Percentiles rank a stretch among this genome's conserved stretches.
Conservation (phyloP, 345 rosid genomes). For the Gossypium longicalyx region DNA sequence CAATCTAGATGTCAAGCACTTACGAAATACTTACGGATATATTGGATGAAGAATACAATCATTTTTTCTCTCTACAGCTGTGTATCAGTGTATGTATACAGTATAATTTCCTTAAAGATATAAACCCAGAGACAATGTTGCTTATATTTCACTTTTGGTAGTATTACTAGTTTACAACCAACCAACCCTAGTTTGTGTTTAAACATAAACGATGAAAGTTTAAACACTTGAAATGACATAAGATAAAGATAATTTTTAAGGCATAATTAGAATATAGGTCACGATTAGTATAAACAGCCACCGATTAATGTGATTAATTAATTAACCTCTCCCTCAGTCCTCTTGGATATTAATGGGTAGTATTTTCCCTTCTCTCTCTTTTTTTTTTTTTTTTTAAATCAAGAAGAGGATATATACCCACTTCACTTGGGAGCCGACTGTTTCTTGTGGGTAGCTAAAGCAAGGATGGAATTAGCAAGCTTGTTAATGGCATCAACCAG, state of each 20-base stretch:
- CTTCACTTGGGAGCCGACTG: slow-evolving; percentile 23
- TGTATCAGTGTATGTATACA: background rate
- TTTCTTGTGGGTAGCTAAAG: slow-evolving; percentile 52
- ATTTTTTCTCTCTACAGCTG: background rate
- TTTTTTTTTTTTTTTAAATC: background rate
- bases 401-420: background rate
- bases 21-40: background rate
- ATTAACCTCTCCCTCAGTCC: background rate
- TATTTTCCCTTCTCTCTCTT: too few relatives aligned
- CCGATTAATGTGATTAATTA: slow-evolving; percentile 3
- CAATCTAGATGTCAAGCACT: slow-evolving; percentile 8
- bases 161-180: background rate
- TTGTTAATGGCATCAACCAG: slow-evolving; percentile 77
- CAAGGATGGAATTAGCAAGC: slow-evolving; percentile 70
- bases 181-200: slow-evolving; percentile 11
- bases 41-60: background rate
- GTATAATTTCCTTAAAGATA: background rate
- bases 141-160: slow-evolving; percentile 6
- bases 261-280: background rate
- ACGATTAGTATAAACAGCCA: slow-evolving; percentile 17
- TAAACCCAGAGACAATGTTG: background rate
- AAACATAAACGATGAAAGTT: slow-evolving; percentile 4
- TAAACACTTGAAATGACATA: slow-evolving; percentile 8
- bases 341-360: background rate
- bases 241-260: background rate